Base-by-base conservation (phyloP, 139 green algal genomes). In the Chlamydomonas incerta region DNA sequence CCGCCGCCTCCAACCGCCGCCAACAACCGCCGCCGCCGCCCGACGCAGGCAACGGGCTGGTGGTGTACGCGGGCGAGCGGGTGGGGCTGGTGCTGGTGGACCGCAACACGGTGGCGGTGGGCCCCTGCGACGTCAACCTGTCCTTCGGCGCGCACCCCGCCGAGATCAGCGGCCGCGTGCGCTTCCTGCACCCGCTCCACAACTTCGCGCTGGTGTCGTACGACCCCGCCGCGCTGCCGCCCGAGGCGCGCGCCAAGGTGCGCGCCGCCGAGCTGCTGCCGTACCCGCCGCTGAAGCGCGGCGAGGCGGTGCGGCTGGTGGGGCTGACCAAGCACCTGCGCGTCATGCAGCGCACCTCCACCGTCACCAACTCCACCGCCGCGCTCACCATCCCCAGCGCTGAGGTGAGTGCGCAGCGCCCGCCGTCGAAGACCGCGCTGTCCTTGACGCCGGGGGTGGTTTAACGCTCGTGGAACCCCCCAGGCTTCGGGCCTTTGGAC, bases 141-240 rank as follows among this genome's bases (percentile, higher is more conserved):
- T 96, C 93, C 26, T 98, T 99, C 88, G 92, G 93, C 1, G 96
- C 95, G 24, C 94, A 97, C 89, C 96, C 96, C 9, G 91, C 90
- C 34, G 96, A 99, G 88, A 83, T 96, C 34, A 77, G 90, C 13
- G 96, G 82, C 24, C 72, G 76, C 31, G 94, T 96, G 46, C 84
- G 92, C 66, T 98, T 98, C 90, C 91, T 98, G 46, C 95, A 98
- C 87, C 95, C 95, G 20, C 89, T 97, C 33, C 94, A 98, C 92
- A 98, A 98, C 90, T 98, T 98, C 74, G 88, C 94, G 0, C 72
- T 98, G 24, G 86, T 96, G 6, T 93, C 90, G 2, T 98, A 96
- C 82, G 85, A 96, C 86, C 91, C 93, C 0, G 58, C 69, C 10
- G 87, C 91, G 26, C 90, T 98, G 74, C 89, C 94, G 11, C 37